Conservation (phyloP, 2,329 filamentous ascomycete species). For the Acephala macrosclerotiorum region DNA sequence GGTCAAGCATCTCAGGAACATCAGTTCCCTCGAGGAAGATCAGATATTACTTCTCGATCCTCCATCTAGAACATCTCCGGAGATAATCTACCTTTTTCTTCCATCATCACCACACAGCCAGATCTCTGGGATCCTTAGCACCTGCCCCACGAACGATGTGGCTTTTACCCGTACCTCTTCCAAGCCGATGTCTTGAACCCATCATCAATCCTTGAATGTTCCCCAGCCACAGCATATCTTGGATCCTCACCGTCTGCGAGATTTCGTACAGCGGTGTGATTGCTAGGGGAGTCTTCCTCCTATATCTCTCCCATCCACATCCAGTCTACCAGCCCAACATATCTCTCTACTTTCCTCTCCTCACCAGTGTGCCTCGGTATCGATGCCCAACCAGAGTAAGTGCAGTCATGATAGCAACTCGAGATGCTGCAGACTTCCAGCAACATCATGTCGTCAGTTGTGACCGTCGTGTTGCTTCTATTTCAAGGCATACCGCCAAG, state of each 20-base stretch:
- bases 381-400: too few relatives aligned
- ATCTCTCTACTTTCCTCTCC: neutral
- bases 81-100: neutral
- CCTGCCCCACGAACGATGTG: neutral
- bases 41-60: neutral
- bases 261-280: neutral
- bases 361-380: neutral
- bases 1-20: neutral
- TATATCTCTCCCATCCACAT: too few relatives aligned
- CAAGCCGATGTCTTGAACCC: neutral
- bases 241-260: neutral
- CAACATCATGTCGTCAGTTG: too few relatives aligned
- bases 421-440: too few relatives aligned
- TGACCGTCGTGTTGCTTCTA: too few relatives aligned
- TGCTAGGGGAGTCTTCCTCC: too few relatives aligned
- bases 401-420: too few relatives aligned
- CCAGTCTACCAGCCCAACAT: neutral
- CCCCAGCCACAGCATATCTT: conserved; percentile 1
- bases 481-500: too few relatives aligned
- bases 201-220: neutral
- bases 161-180: neutral
- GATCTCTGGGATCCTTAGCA: neutral
- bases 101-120: neutral
- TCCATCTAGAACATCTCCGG: neutral
- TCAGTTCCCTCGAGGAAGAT: neutral